These are phyloP conservation scores for Talaromyces sp. DNA, from an alignment of 2,329 filamentous ascomycete genomes.

Conservation along the genomic window DNA sequence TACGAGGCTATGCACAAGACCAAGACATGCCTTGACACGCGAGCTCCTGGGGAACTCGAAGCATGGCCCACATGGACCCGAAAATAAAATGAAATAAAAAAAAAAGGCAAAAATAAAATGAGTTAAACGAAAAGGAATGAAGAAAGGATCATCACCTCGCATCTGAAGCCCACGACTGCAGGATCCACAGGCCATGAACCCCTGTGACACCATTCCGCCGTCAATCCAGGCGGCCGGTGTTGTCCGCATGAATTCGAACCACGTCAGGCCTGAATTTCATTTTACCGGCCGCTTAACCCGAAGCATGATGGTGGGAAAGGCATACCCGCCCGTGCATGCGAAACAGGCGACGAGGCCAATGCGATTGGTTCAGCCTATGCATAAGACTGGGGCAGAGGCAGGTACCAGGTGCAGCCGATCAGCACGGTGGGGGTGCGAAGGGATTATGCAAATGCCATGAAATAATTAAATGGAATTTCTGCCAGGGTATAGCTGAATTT, in stretches of 20 bases:
- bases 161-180: conserved; percentile 8
- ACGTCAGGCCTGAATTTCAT: conserved; percentile 14
- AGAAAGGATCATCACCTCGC: conserved; percentile 22
- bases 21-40: conserved; percentile 23
- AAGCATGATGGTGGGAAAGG: conserved; percentile 7
- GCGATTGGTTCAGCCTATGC: conserved; percentile 20
- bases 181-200: conserved; percentile 14
- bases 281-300: conserved; percentile 7
- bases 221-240: conserved; percentile 11
- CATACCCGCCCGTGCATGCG: conserved; percentile 20
- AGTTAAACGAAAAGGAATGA: conserved; percentile 19
- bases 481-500: background rate
- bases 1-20: conserved; percentile 15
- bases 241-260: conserved; percentile 22
- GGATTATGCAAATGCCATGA: background rate
- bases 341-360: conserved; percentile 24
- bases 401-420: conserved; percentile 21
- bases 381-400: conserved; percentile 20
- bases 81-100: conserved; percentile 16
- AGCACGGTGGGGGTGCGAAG: background rate
- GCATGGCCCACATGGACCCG: conserved; percentile 24
- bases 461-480: background rate
- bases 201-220: conserved; percentile 26
- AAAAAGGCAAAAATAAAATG: conserved; percentile 9
- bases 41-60: conserved; percentile 22